A percentile compares a stretch with the other conserved stretches of the same genome.
phyloP scores from a whole-genome alignment of 2,329 filamentous ascomycete species.

The Fusarium dimerum region DNA sequence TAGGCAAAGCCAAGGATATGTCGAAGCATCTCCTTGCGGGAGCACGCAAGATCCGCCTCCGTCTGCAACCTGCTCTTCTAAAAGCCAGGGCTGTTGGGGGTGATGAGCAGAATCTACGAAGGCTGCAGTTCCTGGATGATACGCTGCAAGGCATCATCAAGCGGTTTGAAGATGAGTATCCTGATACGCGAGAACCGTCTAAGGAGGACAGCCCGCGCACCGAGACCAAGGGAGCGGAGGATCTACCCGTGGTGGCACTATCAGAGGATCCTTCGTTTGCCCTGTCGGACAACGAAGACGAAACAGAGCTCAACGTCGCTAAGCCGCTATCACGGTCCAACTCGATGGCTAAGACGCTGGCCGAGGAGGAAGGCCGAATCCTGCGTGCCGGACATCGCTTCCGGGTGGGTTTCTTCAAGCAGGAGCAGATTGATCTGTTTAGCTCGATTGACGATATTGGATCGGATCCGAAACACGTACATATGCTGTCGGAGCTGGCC shows the following conservation, averaged over 20 bases:
- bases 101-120: slow-evolving; percentile 78
- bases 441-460: slow-evolving; percentile 51
- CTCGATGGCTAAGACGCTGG: slow-evolving; percentile 55
- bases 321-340: slow-evolving; percentile 50
- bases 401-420: slow-evolving; percentile 53
- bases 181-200: slow-evolving; percentile 67
- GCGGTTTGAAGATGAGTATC: slow-evolving; percentile 94
- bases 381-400: slow-evolving; percentile 59
- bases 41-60: slow-evolving; percentile 82
- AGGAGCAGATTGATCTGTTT: slow-evolving; percentile 53
- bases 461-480: slow-evolving; percentile 51
- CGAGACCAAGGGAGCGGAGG: slow-evolving; percentile 17
- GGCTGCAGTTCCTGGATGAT: slow-evolving; percentile 82
- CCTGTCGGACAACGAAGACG: slow-evolving; percentile 52
- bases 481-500: slow-evolving; percentile 62
- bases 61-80: slow-evolving; percentile 80
- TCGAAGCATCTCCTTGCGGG: slow-evolving; percentile 85
- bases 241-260: slow-evolving; percentile 24
- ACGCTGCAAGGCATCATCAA: slow-evolving; percentile 91
- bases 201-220: slow-evolving; percentile 12
- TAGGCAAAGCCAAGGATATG: slow-evolving; percentile 81
- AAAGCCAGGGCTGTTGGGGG: slow-evolving; percentile 68
- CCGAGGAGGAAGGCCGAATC: slow-evolving; percentile 58
- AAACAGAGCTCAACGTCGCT: slow-evolving; percentile 44
- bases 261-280: slow-evolving; percentile 38